phyloP scores from a whole-genome alignment of 2,329 filamentous ascomycete genomes.

The Lecanicillium sp. region DNA sequence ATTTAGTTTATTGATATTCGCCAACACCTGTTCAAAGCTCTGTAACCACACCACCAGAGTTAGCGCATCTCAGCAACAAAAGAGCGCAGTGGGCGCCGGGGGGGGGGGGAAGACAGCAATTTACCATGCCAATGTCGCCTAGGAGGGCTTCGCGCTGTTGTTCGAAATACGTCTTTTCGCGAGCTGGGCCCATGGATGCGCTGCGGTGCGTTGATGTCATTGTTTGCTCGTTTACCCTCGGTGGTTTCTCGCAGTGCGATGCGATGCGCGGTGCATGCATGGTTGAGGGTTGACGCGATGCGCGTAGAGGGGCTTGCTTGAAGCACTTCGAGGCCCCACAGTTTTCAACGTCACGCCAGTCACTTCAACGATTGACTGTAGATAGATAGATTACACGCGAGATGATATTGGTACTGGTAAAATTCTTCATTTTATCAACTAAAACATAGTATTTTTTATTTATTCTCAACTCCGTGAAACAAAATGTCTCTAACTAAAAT shows the following conservation, averaged over 20 bases:
- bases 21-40: constrained; percentile 82
- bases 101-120: constrained; percentile 10
- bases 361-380: too few relatives aligned
- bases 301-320: background rate
- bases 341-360: background rate
- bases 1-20: constrained; percentile 94
- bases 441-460: too few relatives aligned
- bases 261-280: too few relatives aligned
- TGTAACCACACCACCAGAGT: constrained; percentile 18
- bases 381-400: too few relatives aligned
- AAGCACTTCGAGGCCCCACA: background rate
- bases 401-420: too few relatives aligned
- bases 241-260: too few relatives aligned
- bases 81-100: too few relatives aligned
- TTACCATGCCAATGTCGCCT: constrained; percentile 63
- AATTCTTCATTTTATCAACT: too few relatives aligned
- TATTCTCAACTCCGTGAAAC: too few relatives aligned
- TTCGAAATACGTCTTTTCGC: constrained; percentile 60
- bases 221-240: background rate
- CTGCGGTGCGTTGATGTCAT: constrained; percentile 25
- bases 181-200: constrained; percentile 17
- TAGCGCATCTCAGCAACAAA: too few relatives aligned
- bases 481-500: too few relatives aligned
- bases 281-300: background rate
- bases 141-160: constrained; percentile 66